A percentile compares a stretch with the other conserved stretches of the same genome.
Evolutionary conservation across 2,329 filamentous ascomycete genomes (phyloP).

Genomic region (Aspergillus pseudoterreus): DNA sequence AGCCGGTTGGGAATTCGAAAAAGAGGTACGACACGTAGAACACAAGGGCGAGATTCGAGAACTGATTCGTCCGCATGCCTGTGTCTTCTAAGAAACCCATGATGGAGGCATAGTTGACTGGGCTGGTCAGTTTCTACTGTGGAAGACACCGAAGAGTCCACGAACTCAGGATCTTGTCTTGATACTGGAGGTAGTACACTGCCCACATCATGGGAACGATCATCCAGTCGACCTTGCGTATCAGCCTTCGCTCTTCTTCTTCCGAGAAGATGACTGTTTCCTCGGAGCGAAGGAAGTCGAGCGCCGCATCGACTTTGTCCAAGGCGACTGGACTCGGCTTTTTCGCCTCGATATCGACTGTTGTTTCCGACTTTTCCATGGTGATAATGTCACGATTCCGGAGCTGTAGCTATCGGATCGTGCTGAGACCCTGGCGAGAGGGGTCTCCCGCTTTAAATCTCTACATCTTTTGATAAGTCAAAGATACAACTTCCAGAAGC

Average conservation of each 20-base stretch:
- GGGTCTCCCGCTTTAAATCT: neutral
- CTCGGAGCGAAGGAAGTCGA: slow-evolving; percentile 29
- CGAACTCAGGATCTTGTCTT: slow-evolving; percentile 53
- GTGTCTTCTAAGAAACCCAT: slow-evolving; percentile 58
- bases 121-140: slow-evolving; percentile 45
- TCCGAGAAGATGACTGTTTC: slow-evolving; percentile 24
- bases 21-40: slow-evolving; percentile 58
- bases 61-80: slow-evolving; percentile 54
- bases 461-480: neutral
- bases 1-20: slow-evolving; percentile 57
- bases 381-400: neutral
- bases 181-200: slow-evolving; percentile 58
- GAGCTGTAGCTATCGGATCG: no score
- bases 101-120: slow-evolving; percentile 52
- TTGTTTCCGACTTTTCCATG: neutral
- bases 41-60: slow-evolving; percentile 56
- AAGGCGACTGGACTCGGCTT: slow-evolving; percentile 6
- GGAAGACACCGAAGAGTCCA: slow-evolving; percentile 47
- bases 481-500: neutral
- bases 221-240: slow-evolving; percentile 36
- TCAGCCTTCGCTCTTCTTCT: slow-evolving; percentile 28
- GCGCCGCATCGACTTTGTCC: slow-evolving; percentile 34
- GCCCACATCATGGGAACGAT: slow-evolving; percentile 52
- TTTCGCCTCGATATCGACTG: slow-evolving; percentile 16
- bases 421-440: no score